Conservation (phyloP, 2,329 filamentous ascomycete species). For the Domatiomyces globalis region DNA sequence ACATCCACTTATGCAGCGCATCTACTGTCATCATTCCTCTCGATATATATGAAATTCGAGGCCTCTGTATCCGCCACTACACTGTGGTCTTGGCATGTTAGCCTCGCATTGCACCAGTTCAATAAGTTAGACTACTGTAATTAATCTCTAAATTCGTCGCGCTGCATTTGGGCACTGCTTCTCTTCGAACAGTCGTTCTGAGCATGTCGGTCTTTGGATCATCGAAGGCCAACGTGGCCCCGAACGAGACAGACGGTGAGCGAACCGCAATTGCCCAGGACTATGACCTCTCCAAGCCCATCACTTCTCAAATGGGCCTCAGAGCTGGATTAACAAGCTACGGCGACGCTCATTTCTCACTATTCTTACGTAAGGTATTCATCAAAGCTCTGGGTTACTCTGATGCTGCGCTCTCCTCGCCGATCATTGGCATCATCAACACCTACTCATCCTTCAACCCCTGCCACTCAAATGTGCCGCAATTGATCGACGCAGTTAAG, state of each 20-base stretch:
- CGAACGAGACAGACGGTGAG: too few species aligned
- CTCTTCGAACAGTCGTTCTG: neutral
- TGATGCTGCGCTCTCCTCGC: conserved; percentile 54
- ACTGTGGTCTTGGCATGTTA: neutral
- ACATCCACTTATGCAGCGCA: too few species aligned
- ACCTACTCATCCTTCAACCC: conserved; percentile 61
- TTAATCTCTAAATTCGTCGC: too few species aligned
- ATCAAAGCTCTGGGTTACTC: conserved; percentile 64
- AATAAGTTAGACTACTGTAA: neutral
- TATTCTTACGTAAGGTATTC: conserved; percentile 62
- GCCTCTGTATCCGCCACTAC: too few species aligned
- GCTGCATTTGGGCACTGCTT: neutral
- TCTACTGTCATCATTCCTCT: too few species aligned
- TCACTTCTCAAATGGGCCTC: conserved; percentile 40
- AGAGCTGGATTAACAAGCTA: conserved; percentile 54
- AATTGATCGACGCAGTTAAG: conserved; percentile 56
- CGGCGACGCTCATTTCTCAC: conserved; percentile 59
- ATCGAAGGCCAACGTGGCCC: neutral
- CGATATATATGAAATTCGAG: too few species aligned
- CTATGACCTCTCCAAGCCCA: conserved; percentile 45
- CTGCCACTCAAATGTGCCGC: conserved; percentile 57
- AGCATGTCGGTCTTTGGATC: neutral
- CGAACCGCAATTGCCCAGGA: conserved; percentile 19
- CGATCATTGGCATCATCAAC: conserved; percentile 62
- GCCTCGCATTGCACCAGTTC: neutral